Conservation (phyloP, 768 basidiomycete species). For the Coprinopsis sp. region DNA sequence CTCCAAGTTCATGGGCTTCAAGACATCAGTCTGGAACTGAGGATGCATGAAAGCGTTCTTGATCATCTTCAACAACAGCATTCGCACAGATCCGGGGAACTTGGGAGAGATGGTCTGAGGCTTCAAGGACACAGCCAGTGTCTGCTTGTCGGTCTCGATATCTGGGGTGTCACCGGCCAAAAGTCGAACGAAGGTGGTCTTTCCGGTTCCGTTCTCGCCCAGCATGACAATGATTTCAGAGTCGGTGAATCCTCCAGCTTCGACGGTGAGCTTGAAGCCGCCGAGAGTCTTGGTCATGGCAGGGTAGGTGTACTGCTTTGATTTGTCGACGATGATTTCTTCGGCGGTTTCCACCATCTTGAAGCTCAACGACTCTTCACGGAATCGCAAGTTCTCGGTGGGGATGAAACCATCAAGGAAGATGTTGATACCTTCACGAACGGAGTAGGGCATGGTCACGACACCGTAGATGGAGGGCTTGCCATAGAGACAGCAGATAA, state of each 20-base stretch:
- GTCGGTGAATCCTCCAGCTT: constrained; percentile 90
- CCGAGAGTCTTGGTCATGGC: constrained; percentile 97
- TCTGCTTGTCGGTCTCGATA: constrained; percentile 73
- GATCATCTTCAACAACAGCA: constrained; percentile 91
- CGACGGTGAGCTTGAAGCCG: constrained; percentile 89
- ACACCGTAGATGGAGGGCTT: constrained; percentile 98
- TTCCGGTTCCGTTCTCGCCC: constrained; percentile 98
- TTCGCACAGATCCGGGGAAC: constrained; percentile 95
- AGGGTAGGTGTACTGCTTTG: constrained; percentile 88
- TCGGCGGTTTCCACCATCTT: constrained; percentile 98
- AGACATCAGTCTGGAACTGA: constrained; percentile 98
- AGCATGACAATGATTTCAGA: constrained; percentile 99
- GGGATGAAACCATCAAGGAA: constrained; percentile 99
- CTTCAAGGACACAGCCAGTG: constrained; percentile 87
- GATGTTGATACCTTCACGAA: constrained; percentile 99
- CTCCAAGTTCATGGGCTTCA: constrained; percentile 97
- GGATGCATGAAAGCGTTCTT: constrained; percentile 96
- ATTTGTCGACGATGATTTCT: constrained; percentile 81
- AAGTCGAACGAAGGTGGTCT: constrained; percentile 96
- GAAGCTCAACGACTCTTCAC: constrained; percentile 92
- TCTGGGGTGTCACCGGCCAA: constrained; percentile 94
- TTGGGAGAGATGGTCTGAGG: constrained; percentile 98
- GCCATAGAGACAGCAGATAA: constrained; percentile 96
- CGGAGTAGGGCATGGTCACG: constrained; percentile 97
- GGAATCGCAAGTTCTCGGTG: constrained; percentile 97